These are phyloP conservation scores for Boletus pseudopeckii DNA, from an alignment of 768 basidiomycete genomes.

Conservation along the genomic window DNA sequence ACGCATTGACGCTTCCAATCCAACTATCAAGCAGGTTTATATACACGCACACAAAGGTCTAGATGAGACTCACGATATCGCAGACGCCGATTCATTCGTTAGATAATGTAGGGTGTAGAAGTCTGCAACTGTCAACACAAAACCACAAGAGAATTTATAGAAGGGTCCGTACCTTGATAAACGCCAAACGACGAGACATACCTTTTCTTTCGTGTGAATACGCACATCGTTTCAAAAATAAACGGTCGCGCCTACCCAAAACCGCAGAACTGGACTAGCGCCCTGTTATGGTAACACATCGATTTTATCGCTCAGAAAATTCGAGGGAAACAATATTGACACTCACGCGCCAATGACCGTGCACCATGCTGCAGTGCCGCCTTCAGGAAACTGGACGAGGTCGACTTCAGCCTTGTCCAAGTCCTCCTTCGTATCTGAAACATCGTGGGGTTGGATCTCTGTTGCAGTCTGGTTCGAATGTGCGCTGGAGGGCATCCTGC, in stretches of 20 bases:
- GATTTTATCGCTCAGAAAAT: neutral
- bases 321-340: neutral
- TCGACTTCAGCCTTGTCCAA: neutral
- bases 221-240: neutral
- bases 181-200: slow-evolving; percentile 38
- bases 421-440: neutral
- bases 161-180: slow-evolving; percentile 33
- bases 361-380: slow-evolving; percentile 27
- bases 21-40: slow-evolving; percentile 23
- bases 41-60: neutral
- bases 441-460: neutral
- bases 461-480: neutral
- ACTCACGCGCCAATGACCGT: slow-evolving; percentile 23
- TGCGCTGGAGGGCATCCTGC: slow-evolving; percentile 6
- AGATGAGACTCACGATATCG: slow-evolving; percentile 33
- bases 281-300: slow-evolving; percentile 14
- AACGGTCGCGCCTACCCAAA: slow-evolving; percentile 25
- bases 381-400: slow-evolving; percentile 25
- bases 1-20: slow-evolving; percentile 48
- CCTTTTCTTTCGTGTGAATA: slow-evolving; percentile 17
- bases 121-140: slow-evolving; percentile 23
- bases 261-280: slow-evolving; percentile 31
- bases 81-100: slow-evolving; percentile 30
- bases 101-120: slow-evolving; percentile 39
- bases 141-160: neutral